phyloP scores from a whole-genome alignment of 805 yeast species.

The Zygosaccharomyces gambellarensis region DNA sequence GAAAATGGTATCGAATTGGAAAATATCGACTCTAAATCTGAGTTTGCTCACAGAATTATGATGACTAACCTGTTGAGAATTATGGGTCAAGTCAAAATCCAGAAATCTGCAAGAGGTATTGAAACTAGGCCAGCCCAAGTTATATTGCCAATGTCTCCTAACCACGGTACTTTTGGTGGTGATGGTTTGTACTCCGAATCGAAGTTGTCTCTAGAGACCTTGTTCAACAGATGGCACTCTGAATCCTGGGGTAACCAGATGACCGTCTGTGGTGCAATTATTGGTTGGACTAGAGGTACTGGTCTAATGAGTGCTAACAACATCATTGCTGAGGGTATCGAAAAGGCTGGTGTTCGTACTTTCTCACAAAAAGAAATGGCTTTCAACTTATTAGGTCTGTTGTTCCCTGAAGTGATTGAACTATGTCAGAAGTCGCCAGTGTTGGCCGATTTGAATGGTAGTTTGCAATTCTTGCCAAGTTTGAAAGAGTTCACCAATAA shows the following conservation, averaged over 20 bases:
- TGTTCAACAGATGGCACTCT: conserved; percentile 98
- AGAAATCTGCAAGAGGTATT: conserved; percentile 67
- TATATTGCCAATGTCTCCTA: conserved; percentile 93
- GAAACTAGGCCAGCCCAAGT: conserved; percentile 99
- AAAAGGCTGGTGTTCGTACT: conserved; percentile 91
- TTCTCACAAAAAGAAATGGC: conserved; percentile 99
- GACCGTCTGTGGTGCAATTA: conserved; percentile 96
- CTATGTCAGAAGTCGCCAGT: conserved; percentile 92
- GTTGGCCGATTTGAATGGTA: conserved; percentile 98
- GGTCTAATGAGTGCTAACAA: conserved; percentile 98
- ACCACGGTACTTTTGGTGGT: conserved; percentile 97
- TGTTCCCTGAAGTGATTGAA: conserved; percentile 79
- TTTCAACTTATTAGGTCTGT: conserved; percentile 89
- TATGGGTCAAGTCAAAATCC: conserved; percentile 82
- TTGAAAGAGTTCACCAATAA: conserved; percentile 80
- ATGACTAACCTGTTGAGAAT: conserved; percentile 89
- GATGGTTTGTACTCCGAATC: conserved; percentile 99
- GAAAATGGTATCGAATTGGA: conserved; percentile 97
- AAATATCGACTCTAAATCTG: conserved; percentile 88
- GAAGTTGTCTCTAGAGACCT: conserved; percentile 87
- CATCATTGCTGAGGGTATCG: conserved; percentile 96
- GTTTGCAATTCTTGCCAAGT: conserved; percentile 88
- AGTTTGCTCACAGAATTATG: conserved; percentile 98
- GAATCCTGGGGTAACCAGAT: conserved; percentile 94
- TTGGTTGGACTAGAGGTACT: conserved; percentile 99